phyloP scores from a whole-genome alignment of 2,329 filamentous ascomycete species.

The Boeremia lycopersici region DNA sequence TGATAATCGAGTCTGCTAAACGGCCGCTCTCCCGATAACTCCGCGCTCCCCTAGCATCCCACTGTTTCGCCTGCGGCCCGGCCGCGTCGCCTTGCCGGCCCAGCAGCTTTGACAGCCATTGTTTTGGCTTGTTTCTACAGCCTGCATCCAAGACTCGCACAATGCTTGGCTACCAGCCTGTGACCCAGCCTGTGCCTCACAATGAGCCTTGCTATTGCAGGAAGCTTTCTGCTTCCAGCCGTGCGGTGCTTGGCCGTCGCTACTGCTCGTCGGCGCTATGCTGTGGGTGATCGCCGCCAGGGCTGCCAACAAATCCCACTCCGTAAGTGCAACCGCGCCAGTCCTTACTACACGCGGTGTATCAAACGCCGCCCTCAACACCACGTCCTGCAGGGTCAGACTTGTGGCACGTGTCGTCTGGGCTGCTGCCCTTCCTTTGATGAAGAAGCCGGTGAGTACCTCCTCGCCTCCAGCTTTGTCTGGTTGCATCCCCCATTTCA shows the following conservation, averaged over 20 bases:
- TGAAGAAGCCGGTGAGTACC: slow-evolving; percentile 43
- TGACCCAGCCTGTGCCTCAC: slow-evolving; percentile 23
- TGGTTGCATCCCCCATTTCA: slow-evolving; percentile 19
- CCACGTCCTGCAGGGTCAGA: slow-evolving; percentile 27
- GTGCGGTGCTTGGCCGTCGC: slow-evolving; percentile 10
- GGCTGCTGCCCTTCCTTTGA: slow-evolving; percentile 20
- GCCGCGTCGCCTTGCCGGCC: slow-evolving; percentile 9
- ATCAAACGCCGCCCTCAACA: slow-evolving; percentile 28
- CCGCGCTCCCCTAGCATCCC: slow-evolving; percentile 6
- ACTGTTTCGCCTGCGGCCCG: slow-evolving; percentile 9
- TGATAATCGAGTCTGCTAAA: slow-evolving; percentile 13
- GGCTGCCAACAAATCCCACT: slow-evolving; percentile 22
- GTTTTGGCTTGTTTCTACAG: slow-evolving; percentile 26
- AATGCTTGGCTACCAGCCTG: slow-evolving; percentile 32
- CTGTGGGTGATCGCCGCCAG: slow-evolving; percentile 14
- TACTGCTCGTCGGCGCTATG: slow-evolving; percentile 12
- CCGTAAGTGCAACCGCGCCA: slow-evolving; percentile 15
- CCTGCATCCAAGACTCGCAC: slow-evolving; percentile 21
- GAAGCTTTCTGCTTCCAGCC: slow-evolving; percentile 14
- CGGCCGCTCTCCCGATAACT: slow-evolving; percentile 11
- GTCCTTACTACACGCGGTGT: slow-evolving; percentile 21
- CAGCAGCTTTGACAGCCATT: slow-evolving; percentile 12
- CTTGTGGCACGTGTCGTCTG: slow-evolving; percentile 40
- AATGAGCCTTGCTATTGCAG: slow-evolving; percentile 14
- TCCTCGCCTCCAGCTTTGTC: slow-evolving; percentile 26